Base-by-base conservation (phyloP, 495 filamentous ascomycete species). In the Clohesyomyces aquaticus region DNA sequence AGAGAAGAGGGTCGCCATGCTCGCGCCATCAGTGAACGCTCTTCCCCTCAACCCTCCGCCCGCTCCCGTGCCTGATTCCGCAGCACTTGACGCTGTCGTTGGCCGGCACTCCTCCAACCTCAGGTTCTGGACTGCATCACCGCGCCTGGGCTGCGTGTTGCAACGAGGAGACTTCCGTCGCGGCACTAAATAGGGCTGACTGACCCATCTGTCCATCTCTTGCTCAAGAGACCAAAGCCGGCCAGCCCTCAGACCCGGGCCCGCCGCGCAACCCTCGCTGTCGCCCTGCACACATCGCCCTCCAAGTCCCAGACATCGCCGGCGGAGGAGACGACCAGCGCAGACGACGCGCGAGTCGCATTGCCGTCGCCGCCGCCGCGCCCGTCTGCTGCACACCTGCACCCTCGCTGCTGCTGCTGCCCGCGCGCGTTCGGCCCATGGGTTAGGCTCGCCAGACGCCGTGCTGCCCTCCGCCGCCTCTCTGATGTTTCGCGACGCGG, bases 401-500 rank as follows among this genome's bases (percentile, higher is more conserved):
- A 38, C 32, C 6, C 32, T 38, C 32, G 32, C 32, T 38, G 14
- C 32, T 38, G 32, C 32, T 38, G n/a, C n/a, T 27, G 51, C 51
- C n/a, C 43, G 8, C 23, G 29, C 42, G 26, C 22, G 12, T 38
- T 1, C 21, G 35, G 12, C 32, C 32, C 35, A 58, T 56, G 42
- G 53, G 8, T 26, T 52, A 27, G 25, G 12, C 60, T 22, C 16
- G 25, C 14, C n/a, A 4, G 12, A 27, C 55, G 43, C 10, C 23
- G 25, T 54, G 53, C 14, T 23, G 43, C 45, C n/a, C 50, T 4
- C 18, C 27, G 29, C 22, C 9, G 14, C 28, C 12, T 18, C 18
- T 41, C 58, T 50, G 32, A 67, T 67, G 64, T 67, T 62, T 45
- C 64, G 45, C 28, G 53, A 62, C 42, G 48, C 68, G 64, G 66